Percentiles rank a stretch among this genome's conserved stretches.
phyloP scores from a whole-genome alignment of 2,329 filamentous ascomycete genomes.

The Zasmidium cellare region DNA sequence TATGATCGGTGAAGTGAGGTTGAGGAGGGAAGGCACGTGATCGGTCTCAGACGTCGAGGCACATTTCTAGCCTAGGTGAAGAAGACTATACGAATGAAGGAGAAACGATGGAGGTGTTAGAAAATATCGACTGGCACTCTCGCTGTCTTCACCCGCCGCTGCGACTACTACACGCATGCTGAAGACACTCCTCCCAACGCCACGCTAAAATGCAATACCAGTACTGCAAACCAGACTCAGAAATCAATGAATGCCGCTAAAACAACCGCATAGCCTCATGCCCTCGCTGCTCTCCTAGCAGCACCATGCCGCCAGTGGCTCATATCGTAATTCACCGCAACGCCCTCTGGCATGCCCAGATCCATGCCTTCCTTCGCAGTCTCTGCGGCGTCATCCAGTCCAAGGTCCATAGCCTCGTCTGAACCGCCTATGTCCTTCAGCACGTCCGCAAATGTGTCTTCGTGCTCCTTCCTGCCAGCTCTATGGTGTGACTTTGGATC shows the following conservation, averaged over 20 bases:
- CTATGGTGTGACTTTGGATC: constrained; percentile 21
- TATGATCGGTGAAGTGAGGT: constrained; percentile 23
- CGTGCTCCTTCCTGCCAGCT: constrained; percentile 37
- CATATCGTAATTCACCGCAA: constrained; percentile 61
- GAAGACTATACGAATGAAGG: neutral
- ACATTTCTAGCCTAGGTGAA: too few species aligned
- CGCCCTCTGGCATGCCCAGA: constrained; percentile 37
- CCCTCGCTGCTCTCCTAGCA: constrained; percentile 13
- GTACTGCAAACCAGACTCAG: neutral
- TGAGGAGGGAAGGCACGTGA: constrained; percentile 7
- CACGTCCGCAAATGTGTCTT: constrained; percentile 57
- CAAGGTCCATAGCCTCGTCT: constrained; percentile 38
- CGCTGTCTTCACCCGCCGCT: neutral
- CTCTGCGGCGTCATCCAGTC: constrained; percentile 26
- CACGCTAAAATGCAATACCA: constrained; percentile 34
- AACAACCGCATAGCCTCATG: constrained; percentile 2
- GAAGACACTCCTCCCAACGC: constrained; percentile 25
- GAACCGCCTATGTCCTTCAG: constrained; percentile 40
- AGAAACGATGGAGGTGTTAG: too few species aligned
- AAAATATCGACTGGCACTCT: neutral
- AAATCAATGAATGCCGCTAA: neutral
- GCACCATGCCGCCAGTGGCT: constrained; percentile 54
- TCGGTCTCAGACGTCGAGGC: neutral
- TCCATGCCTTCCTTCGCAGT: constrained; percentile 29
- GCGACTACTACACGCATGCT: neutral